Base-by-base conservation (phyloP, 78 protist genomes). In the Abeoforma whisleri region DNA sequence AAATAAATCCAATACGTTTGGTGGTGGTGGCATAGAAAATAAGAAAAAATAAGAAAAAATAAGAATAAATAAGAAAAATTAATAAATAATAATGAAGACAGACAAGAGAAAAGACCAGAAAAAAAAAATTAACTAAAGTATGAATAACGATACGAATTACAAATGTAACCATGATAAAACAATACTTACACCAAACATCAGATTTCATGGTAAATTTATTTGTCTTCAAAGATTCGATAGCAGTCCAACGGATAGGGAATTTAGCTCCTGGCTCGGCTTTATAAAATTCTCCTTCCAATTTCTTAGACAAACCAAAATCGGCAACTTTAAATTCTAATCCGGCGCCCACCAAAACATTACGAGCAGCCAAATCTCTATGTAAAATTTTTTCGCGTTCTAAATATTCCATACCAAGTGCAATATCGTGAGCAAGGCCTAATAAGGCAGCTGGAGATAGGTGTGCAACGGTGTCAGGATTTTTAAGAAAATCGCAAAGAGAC, bases 181-280 rank as follows among this genome's bases (percentile, higher is more conserved):
- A n/a, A n/a, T n/a, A 48, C 62, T 48, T 48, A 48, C 62, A 35
- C 84, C 84, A 80, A 34, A 80, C 84, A 39, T 80, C 84, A 39
- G 84, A 80, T 69, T 80, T 80, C 69, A 1, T 39, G 28, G 68
- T 35, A 69, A 36, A 80, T 32, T 5, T 72, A 34, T 34, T 36
- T 16, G 57, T 34, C 12, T 36, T 34, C 76, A 72, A 36, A 12
- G 76, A 34, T 37, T 84, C 87, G 2, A 81, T 80, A 5, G 87
- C 87, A 1, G 87, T 84, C 87, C 87, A 84, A 32, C 76, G 74
- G 76, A 84, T 84, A 16, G 87, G 87, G 22, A 84, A 84, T 77
- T 84, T 84, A 23, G 87, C 40, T 0, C 87, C 87, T 1, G n/a
- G 87, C 1, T 80, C 68, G 0, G 80, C 38, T 80, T 84, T 76